Evolutionary conservation across 2,329 filamentous ascomycete species (phyloP), one percentile per base, ranked within the genome.

Genomic region (Botrytis medusae): DNA sequence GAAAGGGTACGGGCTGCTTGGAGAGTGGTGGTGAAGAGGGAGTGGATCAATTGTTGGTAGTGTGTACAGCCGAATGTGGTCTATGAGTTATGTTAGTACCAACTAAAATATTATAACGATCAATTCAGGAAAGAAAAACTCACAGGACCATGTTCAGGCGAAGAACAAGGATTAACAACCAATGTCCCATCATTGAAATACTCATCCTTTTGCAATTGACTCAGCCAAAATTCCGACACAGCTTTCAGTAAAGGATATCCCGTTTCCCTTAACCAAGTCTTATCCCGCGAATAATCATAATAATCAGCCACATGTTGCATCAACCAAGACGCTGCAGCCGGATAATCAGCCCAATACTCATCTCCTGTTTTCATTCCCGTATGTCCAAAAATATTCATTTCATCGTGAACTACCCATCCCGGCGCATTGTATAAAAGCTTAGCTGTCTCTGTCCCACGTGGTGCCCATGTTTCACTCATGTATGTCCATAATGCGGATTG

Each of bases 301-400:
- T 87, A 84, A 73, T 90, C 87, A 80, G 84, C 87, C 2, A 90
- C 85, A 75, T 90, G 87, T 74, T 87, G 86, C 83, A 88, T 88
- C 82, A 89, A 85, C 88, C 88, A 90, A 1, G 87, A 86, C 1
- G 85, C 84, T 0, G 85, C 82, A 0, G 84, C 85, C 42, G 85
- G 83, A 75, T 86, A 80, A 60, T 78, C 76, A 18, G 82, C 83
- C 78, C 84, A 84, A 51, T 81, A 79, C 46, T 83, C 84, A 34
- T 82, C 81, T 64, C 83, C 82, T 64, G 65, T 57, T 22, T 86
- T 85, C 77, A 87, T 85, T 0, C 81, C 86, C 0, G 87, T 88
- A 73, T 88, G 85, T 0, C 88, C 88, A 75, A 88, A 90, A 2
- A 88, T 86, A 75, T 90, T 89, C 75, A 88, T 86, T 77, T 88